A percentile compares a stretch with the other conserved stretches of the same genome.
These are phyloP conservation scores for Pythium vanterpoolii DNA, from an alignment of 352 stramenopile genomes.

Conservation along the genomic window DNA sequence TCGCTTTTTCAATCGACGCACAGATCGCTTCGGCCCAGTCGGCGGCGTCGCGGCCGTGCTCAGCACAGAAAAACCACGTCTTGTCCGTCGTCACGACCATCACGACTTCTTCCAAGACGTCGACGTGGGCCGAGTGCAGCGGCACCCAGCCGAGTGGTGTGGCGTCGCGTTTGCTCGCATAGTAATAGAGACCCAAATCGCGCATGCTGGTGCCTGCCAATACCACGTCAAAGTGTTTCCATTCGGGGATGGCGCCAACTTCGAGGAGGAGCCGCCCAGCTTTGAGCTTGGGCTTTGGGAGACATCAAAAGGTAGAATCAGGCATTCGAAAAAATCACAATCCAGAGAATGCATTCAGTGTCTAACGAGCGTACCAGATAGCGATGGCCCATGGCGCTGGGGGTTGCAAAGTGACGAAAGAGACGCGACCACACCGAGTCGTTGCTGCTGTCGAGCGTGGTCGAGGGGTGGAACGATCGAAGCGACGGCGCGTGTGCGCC, in stretches of 20 bases:
- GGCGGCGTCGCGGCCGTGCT: slow-evolving; percentile 44
- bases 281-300: slow-evolving; percentile 59
- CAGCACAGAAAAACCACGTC: slow-evolving; percentile 79
- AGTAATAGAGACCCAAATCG: slow-evolving; percentile 74
- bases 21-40: slow-evolving; percentile 70
- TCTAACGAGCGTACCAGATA: slow-evolving; percentile 32
- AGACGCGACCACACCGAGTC: slow-evolving; percentile 50
- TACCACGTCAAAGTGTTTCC: slow-evolving; percentile 61
- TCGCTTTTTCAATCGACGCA: slow-evolving; percentile 47
- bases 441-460: not conserved
- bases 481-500: not conserved
- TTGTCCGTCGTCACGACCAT: slow-evolving; percentile 76
- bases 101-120: slow-evolving; percentile 71
- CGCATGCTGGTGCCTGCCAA: slow-evolving; percentile 46
- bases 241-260: slow-evolving; percentile 44
- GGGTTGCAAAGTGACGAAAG: slow-evolving; percentile 41
- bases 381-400: slow-evolving; percentile 29
- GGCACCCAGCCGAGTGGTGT: slow-evolving; percentile 47
- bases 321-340: not conserved
- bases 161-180: slow-evolving; percentile 35
- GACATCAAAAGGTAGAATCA: not conserved
- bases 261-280: slow-evolving; percentile 54
- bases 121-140: slow-evolving; percentile 63
- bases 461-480: slow-evolving; percentile 20
- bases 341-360: slow-evolving; percentile 3